These are phyloP conservation scores for Fusarium subglutinans DNA, from an alignment of 2,329 filamentous ascomycete genomes.

Conservation along the genomic window DNA sequence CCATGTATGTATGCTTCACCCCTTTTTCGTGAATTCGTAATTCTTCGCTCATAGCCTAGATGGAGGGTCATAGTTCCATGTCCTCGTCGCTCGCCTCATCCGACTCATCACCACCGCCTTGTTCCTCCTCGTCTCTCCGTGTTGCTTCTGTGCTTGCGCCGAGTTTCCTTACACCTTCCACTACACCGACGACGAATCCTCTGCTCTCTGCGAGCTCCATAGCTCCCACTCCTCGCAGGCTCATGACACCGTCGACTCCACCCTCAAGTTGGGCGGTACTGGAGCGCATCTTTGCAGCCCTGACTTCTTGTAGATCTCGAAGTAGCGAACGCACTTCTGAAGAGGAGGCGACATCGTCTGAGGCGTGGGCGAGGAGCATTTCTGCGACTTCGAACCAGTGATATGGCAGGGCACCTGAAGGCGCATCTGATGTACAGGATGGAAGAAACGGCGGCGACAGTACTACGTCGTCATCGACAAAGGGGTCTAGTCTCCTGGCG, in stretches of 20 bases:
- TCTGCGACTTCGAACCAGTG: conserved; percentile 95
- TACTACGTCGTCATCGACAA: conserved; percentile 43
- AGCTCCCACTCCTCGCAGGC: conserved; percentile 79
- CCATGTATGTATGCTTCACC: background rate
- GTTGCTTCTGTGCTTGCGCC: conserved; percentile 82
- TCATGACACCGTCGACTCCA: conserved; percentile 76
- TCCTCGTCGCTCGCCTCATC: conserved; percentile 68
- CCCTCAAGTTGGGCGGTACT: conserved; percentile 77
- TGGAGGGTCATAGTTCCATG: conserved; percentile 54
- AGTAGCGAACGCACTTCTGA: conserved; percentile 79
- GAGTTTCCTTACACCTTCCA: conserved; percentile 87
- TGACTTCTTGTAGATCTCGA: conserved; percentile 84
- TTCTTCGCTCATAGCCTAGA: background rate
- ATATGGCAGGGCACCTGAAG: conserved; percentile 80
- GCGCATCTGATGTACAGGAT: conserved; percentile 75
- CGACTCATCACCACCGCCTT: conserved; percentile 66
- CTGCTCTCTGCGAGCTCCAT: conserved; percentile 93
- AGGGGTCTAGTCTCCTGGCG: conserved; percentile 47
- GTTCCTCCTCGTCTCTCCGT: conserved; percentile 80
- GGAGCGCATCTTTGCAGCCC: conserved; percentile 87
- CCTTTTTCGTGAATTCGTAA: background rate
- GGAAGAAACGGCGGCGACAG: conserved; percentile 81
- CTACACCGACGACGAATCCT: conserved; percentile 83
- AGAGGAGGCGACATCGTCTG: conserved; percentile 80
- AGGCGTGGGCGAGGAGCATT: conserved; percentile 83